phyloP scores from a whole-genome alignment of 352 stramenopile genomes.

The Phytophthora cajani region DNA sequence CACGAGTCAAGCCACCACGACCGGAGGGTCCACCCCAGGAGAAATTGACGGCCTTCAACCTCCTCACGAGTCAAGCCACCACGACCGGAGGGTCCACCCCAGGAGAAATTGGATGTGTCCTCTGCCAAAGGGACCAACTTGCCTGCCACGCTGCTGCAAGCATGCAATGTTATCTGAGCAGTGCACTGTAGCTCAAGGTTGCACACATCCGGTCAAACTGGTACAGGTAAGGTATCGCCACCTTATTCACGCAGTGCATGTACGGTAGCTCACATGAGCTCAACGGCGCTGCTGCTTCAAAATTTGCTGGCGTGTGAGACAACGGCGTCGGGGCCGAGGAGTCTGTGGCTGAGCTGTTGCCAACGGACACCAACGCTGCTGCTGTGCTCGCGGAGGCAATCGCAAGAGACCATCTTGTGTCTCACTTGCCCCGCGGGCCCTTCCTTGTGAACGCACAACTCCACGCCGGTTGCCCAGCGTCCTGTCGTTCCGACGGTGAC shows the following conservation, averaged over 20 bases:
- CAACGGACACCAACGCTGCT: background rate
- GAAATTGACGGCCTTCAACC: conserved; percentile 8
- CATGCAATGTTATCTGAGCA: background rate
- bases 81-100: conserved; percentile 7
- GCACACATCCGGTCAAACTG: background rate
- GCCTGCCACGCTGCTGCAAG: background rate
- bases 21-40: conserved; percentile 7
- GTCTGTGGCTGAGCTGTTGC: conserved; percentile 12
- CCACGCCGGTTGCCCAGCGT: conserved; percentile 17
- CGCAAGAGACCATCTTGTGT: conserved; percentile 9
- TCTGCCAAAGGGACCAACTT: background rate
- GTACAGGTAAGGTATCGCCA: background rate
- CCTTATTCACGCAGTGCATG: conserved; percentile 3
- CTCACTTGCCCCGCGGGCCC: conserved; percentile 9
- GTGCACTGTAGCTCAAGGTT: background rate
- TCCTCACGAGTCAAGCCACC: background rate
- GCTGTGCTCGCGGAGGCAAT: conserved; percentile 4
- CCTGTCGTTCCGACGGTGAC: conserved; percentile 18
- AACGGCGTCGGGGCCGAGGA: background rate
- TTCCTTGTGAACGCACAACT: conserved; percentile 29
- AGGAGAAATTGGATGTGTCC: conserved; percentile 16
- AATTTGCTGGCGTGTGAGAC: conserved; percentile 4
- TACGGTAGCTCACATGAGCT: background rate
- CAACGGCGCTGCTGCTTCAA: background rate
- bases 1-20: background rate